Evolutionary conservation across 1,139 yeast species (phyloP).

Genomic region (Kurtzmaniella quercitrusa): DNA sequence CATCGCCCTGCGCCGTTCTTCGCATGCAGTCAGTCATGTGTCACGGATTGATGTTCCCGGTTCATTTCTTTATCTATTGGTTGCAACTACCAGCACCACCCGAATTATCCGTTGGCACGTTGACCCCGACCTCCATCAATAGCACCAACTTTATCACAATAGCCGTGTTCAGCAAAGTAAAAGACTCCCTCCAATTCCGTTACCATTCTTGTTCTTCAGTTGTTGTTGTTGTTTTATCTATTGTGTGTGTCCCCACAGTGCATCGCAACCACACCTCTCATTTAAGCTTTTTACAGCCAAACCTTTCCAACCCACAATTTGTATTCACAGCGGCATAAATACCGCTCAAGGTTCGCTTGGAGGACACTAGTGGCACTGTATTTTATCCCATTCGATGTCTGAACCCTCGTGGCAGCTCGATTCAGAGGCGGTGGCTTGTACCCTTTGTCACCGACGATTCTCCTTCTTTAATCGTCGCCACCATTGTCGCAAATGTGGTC

Average conservation of each 20-base stretch:
- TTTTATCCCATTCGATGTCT: neutral
- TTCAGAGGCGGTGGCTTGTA: constrained; percentile 53
- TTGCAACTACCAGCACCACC: neutral
- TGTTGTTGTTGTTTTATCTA: neutral
- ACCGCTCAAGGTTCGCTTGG: neutral
- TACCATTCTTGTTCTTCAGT: neutral
- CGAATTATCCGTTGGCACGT: too few species aligned
- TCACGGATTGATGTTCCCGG: neutral
- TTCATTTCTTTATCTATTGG: neutral
- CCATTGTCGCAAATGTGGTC: constrained; percentile 87
- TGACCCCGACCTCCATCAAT: too few species aligned
- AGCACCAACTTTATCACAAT: too few species aligned
- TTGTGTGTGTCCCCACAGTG: neutral
- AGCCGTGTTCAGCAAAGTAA: too few species aligned
- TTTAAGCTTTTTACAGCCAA: neutral
- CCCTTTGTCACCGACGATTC: constrained; percentile 54
- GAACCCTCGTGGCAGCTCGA: constrained; percentile 79
- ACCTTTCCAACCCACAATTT: neutral
- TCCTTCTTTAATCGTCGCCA: constrained; percentile 75
- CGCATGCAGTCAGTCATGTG: neutral
- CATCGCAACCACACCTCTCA: neutral
- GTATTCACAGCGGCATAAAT: neutral
- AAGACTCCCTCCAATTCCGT: too few species aligned
- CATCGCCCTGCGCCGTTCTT: neutral
- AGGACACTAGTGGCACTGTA: too few species aligned